Base-by-base conservation (phyloP, 768 basidiomycete genomes). In the Multifurca ochricompacta region DNA sequence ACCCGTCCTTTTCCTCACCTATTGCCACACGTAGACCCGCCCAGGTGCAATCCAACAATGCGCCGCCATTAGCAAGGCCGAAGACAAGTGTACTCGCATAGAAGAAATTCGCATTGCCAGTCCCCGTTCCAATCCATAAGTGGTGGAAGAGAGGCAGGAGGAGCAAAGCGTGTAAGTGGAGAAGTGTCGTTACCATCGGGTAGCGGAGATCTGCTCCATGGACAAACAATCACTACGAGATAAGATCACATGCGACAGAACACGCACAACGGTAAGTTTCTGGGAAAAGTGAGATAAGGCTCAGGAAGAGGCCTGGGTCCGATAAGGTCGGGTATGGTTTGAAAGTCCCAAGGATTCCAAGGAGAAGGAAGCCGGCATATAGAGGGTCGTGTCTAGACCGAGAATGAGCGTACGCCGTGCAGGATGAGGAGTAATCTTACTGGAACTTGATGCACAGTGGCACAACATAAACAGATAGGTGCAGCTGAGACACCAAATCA, bases 31-130 rank as follows among this genome's bases (percentile, higher is more conserved):
- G 74, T 66, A 94, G 71, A n/a, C 86, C 87, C 0, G 92, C 89
- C 76, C 85, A 89, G 27, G 90, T 72, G 27, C 80, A 81, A 65
- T 96, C 95, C 2, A 91, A 73, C 11, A 93, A 64, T 16, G 85
- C 85, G n/a, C 87, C 79, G 0, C 91, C 92, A 59, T 89, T 86
- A 3, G 84, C 87, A 59, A 92, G 77, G 0, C 91, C 93, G 68
- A 93, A 92, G 14, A 99, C 95, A 56, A 98, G 74, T 2, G 93
- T 97, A 3, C 87, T 84, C 0, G 96, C 96, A 63, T 98, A 99
- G 71, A 90, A 97, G 71, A 99, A 99, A 68, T 98, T 98, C 42
- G 95, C 93, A 64, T 99, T 98, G 2, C 92, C 96, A 5, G 91
- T 89, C 1, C 92, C 93, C 53, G 91, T 86, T 8, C 74, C 75